These are phyloP conservation scores for Helicocarpus griseus DNA, from an alignment of 2,329 filamentous ascomycete genomes.

Conservation along the genomic window DNA sequence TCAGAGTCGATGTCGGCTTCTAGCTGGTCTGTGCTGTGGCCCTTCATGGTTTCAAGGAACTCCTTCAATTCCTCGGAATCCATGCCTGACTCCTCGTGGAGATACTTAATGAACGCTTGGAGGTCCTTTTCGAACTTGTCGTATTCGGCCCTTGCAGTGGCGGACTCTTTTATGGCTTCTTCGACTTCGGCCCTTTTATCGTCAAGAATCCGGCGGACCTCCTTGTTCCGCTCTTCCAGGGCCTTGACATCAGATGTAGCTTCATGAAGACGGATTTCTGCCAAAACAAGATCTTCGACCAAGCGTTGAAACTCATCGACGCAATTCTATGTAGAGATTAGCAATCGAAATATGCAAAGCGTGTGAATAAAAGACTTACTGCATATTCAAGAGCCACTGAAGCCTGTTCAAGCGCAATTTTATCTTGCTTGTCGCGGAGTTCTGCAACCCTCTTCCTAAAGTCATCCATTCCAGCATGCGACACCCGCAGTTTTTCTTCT, in stretches of 20 bases:
- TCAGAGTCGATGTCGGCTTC: slow-evolving; percentile 65
- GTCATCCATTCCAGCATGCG: slow-evolving; percentile 31
- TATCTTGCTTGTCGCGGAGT: slow-evolving; percentile 47
- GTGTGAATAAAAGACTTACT: slow-evolving; percentile 31
- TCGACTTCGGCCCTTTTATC: slow-evolving; percentile 23
- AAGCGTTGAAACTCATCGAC: slow-evolving; percentile 36
- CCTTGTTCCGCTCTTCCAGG: slow-evolving; percentile 55
- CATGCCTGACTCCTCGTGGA: slow-evolving; percentile 12
- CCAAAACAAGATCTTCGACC: slow-evolving; percentile 45
- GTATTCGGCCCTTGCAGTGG: slow-evolving; percentile 11
- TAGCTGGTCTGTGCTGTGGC: slow-evolving; percentile 53
- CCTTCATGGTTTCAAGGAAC: slow-evolving; percentile 15
- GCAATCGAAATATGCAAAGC: background rate
- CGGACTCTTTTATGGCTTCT: slow-evolving; percentile 20
- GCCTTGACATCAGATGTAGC: slow-evolving; percentile 68
- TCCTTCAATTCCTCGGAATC: background rate
- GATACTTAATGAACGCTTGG: slow-evolving; percentile 10
- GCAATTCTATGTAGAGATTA: background rate
- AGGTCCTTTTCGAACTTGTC: slow-evolving; percentile 13
- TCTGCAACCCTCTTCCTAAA: slow-evolving; percentile 40
- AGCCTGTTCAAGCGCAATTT: slow-evolving; percentile 47
- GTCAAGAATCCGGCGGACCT: slow-evolving; percentile 43
- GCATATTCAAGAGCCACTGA: slow-evolving; percentile 47
- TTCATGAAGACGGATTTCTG: slow-evolving; percentile 39
- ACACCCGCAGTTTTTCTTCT: slow-evolving; percentile 36